A percentile compares a stretch with the other conserved stretches of the same genome.
phyloP scores from a whole-genome alignment of 441 rosid species.

The Mallotus repandus region DNA sequence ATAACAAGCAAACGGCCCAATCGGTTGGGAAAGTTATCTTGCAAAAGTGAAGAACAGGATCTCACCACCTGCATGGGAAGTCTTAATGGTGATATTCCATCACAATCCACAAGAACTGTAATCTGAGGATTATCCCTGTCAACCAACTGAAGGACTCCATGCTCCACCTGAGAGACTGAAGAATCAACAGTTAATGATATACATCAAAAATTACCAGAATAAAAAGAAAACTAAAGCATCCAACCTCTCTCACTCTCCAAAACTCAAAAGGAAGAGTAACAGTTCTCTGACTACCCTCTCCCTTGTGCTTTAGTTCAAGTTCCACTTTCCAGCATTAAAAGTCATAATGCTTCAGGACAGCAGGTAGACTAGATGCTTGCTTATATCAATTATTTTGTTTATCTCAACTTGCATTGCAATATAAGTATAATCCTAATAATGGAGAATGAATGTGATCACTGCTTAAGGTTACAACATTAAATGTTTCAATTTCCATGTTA shows the following conservation, averaged over 20 bases:
- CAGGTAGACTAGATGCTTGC: neutral
- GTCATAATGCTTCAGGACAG: neutral
- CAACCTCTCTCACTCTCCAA: neutral
- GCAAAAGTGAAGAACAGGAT: constrained; percentile 79
- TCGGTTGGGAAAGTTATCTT: constrained; percentile 85
- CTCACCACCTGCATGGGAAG: constrained; percentile 90
- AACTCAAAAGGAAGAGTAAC: neutral
- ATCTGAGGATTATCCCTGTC: constrained; percentile 58
- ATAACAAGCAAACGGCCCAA: constrained; percentile 82
- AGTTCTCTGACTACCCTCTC: too few relatives aligned
- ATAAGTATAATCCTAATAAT: neutral
- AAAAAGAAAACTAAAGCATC: neutral
- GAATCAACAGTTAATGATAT: constrained; percentile 20
- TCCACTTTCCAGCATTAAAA: neutral
- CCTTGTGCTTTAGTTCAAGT: constrained; percentile 2
- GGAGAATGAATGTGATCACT: neutral
- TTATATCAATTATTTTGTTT: neutral
- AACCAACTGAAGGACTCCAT: constrained; percentile 67
- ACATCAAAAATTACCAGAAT: too few relatives aligned
- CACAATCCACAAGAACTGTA: constrained; percentile 85
- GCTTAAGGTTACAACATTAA: neutral
- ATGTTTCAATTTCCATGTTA: neutral
- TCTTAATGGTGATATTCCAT: constrained; percentile 75
- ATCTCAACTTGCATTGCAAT: neutral
- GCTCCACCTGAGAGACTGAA: constrained; percentile 93